phyloP scores from a whole-genome alignment of 192 early-diverging fungal species.

The Lunasporangiospora selenospora region DNA sequence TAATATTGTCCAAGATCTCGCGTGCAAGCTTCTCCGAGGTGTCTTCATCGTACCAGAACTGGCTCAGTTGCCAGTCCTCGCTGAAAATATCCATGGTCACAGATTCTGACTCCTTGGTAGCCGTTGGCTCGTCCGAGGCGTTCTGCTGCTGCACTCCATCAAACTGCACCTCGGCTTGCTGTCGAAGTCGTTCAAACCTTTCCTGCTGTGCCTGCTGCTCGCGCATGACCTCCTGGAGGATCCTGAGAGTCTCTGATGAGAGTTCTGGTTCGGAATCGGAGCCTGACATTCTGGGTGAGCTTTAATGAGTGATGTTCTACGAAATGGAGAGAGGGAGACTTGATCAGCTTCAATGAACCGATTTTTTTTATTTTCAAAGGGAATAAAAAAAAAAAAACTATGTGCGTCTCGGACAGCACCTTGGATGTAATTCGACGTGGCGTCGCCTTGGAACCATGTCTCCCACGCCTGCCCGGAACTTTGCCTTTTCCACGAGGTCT shows the following conservation, averaged over 20 bases:
- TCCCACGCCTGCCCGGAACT: no score
- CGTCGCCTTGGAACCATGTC: no score
- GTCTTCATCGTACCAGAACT: conserved; percentile 58
- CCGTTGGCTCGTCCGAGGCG: conserved; percentile 1
- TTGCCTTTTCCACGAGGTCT: no score
- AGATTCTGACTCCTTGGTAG: conserved; percentile 36
- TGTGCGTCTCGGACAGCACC: no score
- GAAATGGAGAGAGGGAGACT: no score
- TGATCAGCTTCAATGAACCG: no score
- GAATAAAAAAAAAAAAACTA: no score
- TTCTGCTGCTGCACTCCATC: conserved; percentile 46
- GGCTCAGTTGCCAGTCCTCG: conserved; percentile 82
- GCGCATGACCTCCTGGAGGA: conserved; percentile 66
- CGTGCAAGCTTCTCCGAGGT: conserved; percentile 46
- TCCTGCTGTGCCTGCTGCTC: conserved; percentile 72
- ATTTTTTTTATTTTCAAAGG: no score
- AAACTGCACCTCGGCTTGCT: conserved; percentile 56
- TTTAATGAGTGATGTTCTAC: no score
- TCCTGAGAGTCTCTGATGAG: conserved; percentile 56
- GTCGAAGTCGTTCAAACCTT: conserved; percentile 65
- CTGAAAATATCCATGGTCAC: conserved; percentile 69
- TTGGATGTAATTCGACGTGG: no score
- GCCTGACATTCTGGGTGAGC: no score
- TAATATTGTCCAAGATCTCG: conserved; percentile 46
- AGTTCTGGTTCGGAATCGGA: conserved; percentile 46